Base-by-base conservation (phyloP, 2,329 filamentous ascomycete genomes). In the Blastomyces gilchristii region DNA sequence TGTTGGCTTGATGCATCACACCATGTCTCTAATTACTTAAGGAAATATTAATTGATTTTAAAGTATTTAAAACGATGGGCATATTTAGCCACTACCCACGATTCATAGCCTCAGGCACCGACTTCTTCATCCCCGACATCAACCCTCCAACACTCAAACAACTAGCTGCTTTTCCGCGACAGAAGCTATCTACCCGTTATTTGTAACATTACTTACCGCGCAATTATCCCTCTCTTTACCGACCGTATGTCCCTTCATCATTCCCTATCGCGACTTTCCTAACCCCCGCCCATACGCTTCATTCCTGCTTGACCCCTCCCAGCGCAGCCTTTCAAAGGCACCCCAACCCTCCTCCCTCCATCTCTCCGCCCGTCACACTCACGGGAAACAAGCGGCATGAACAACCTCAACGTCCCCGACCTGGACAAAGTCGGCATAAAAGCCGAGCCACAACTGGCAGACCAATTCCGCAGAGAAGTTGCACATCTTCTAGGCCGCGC, bases 401-500 rank as follows among this genome's bases (percentile, higher is more conserved):
- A 70, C 63, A 71, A 74, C 62, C 28, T n/a, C 7, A 72, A 74
- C 18, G 75, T 78, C 47, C 76, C 76, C 61, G 73, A 78, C 54
- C 72, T 78, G 63, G 75, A 77, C 64, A 66, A 70, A 53, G 70
- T 78, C 31, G 89, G 88, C 68, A 76, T 88, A 67, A 88, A 85
- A 74, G 84, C 86, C 60, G 80, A 84, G 25, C 80, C 80, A n/a
- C 77, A 83, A 0, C 78, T 90, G 14, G 81, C 88, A 57, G 71
- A 79, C 58, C 71, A 78, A 22, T 85, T 96, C 75, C 87, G 88
- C 64, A 79, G 80, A 64, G 87, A 91, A 72, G 90, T 96, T 64
- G 88, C 90, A 34, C 72, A 81, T 6, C 82, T 97, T 54, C 83
- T 99, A n/a, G 82, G 83, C 22, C 84, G 91, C 69, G 81, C 84